Evolutionary conservation across 768 basidiomycete genomes (phyloP).

Genomic region (Rossbeevera mucosa): DNA sequence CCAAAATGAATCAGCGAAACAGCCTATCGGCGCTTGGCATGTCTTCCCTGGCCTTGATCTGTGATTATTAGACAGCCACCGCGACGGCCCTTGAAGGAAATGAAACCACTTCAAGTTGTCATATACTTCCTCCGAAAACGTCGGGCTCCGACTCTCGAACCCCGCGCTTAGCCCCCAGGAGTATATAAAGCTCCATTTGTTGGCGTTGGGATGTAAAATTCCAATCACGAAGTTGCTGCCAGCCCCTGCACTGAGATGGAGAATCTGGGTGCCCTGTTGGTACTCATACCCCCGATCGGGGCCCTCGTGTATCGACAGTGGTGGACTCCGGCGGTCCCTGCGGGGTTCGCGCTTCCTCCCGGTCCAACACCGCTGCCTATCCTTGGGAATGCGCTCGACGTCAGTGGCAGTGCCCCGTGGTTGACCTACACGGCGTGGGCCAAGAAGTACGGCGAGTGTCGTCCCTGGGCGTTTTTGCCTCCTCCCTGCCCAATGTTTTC

Average conservation of each 20-base stretch:
- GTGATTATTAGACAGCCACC: no score
- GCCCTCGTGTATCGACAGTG: background rate
- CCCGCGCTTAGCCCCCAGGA: background rate
- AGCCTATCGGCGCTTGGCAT: no score
- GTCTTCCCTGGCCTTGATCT: no score
- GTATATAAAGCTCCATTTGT: background rate
- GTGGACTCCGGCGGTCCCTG: background rate
- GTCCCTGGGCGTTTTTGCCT: background rate
- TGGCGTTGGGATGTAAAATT: background rate
- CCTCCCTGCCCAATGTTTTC: background rate
- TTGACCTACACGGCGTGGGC: conserved; percentile 15
- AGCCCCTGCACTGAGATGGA: background rate
- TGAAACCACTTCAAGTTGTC: no score
- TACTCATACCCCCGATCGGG: background rate
- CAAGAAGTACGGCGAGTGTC: conserved; percentile 3
- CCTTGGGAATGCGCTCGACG: conserved; percentile 9
- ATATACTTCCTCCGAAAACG: no score
- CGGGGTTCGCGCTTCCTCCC: conserved; percentile 5
- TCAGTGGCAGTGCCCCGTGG: conserved; percentile 6
- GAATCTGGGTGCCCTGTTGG: background rate
- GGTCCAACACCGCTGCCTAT: conserved; percentile 11
- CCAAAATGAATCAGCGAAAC: no score
- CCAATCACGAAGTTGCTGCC: background rate
- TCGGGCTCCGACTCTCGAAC: background rate
- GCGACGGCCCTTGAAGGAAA: no score